Evolutionary conservation across 169 alveolate species (phyloP).

Genomic region (Plasmodium sp.): DNA sequence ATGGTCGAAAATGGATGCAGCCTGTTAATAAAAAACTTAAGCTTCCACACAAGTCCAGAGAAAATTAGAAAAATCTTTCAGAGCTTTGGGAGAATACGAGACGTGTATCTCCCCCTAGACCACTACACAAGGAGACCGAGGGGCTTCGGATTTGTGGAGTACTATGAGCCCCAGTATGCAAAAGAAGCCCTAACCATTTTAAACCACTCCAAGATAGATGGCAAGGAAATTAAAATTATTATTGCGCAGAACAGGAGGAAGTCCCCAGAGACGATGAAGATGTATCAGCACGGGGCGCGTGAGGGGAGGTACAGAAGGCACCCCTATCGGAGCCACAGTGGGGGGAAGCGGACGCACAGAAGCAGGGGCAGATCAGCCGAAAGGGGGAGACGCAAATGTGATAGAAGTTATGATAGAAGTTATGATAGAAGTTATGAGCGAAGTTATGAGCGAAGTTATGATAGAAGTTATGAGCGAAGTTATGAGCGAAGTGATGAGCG

Average conservation of each 20-base stretch:
- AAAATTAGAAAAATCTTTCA: conserved; percentile 88
- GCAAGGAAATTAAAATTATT: conserved; percentile 88
- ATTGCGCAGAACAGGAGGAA: conserved; percentile 93
- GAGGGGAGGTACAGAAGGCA: conserved; percentile 14
- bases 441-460: too few relatives aligned
- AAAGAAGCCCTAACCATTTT: conserved; percentile 89
- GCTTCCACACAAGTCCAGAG: conserved; percentile 87
- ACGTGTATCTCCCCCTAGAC: conserved; percentile 90
- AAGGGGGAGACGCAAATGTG: background rate
- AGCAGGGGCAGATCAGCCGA: background rate
- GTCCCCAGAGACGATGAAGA: conserved; percentile 91
- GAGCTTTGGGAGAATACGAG: conserved; percentile 88
- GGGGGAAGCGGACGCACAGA: background rate
- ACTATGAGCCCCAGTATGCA: conserved; percentile 89
- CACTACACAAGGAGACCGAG: conserved; percentile 87
- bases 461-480: too few relatives aligned
- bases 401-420: background rate
- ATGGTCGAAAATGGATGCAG: conserved; percentile 80
- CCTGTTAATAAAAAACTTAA: conserved; percentile 85
- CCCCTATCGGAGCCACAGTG: background rate
- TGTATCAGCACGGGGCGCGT: conserved; percentile 53
- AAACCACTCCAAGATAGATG: conserved; percentile 90
- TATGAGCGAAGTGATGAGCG: too few relatives aligned
- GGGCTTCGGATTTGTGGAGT: conserved; percentile 94
- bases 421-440: too few relatives aligned